Evolutionary conservation across 305 asterid genomes (phyloP).

Genomic region (Fraxinus sp.): DNA sequence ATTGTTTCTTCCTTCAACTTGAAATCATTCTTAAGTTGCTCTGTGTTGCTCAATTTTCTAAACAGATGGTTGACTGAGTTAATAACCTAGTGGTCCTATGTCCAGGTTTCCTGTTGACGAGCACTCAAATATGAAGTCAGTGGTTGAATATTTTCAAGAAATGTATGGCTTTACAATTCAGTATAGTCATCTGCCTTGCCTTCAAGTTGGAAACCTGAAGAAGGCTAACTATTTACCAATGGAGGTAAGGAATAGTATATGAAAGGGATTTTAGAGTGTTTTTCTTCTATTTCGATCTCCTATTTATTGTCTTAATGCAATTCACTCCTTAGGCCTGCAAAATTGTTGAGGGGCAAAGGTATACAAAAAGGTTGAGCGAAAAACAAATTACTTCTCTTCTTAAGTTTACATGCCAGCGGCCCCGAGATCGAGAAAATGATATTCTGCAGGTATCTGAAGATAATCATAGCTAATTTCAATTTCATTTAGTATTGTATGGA

Average conservation of each 20-base stretch:
- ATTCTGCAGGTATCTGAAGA: constrained; percentile 64
- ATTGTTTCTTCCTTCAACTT: neutral
- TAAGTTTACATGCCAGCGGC: constrained; percentile 96
- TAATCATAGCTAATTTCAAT: neutral
- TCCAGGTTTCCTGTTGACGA: constrained; percentile 96
- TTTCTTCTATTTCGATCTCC: neutral
- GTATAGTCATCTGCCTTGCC: constrained; percentile 95
- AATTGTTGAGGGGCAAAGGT: constrained; percentile 95
- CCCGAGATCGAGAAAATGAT: constrained; percentile 85
- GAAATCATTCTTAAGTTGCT: neutral
- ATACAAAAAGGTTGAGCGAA: constrained; percentile 90
- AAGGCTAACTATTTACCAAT: constrained; percentile 96
- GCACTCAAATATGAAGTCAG: constrained; percentile 85
- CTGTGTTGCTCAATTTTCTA: neutral
- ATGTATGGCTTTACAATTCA: constrained; percentile 91
- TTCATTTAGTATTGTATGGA: neutral
- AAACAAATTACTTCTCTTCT: constrained; percentile 92
- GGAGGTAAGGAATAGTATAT: constrained; percentile 62
- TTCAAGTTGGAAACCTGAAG: constrained; percentile 99
- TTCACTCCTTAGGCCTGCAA: constrained; percentile 72
- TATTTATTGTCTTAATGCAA: constrained; percentile 14
- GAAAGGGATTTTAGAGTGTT: neutral
- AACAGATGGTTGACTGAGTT: neutral
- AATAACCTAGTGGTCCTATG: constrained; percentile 3
- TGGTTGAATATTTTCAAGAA: constrained; percentile 90